Conservation (phyloP, 1,284 basidiomycete genomes). For the Malassezia nana region DNA sequence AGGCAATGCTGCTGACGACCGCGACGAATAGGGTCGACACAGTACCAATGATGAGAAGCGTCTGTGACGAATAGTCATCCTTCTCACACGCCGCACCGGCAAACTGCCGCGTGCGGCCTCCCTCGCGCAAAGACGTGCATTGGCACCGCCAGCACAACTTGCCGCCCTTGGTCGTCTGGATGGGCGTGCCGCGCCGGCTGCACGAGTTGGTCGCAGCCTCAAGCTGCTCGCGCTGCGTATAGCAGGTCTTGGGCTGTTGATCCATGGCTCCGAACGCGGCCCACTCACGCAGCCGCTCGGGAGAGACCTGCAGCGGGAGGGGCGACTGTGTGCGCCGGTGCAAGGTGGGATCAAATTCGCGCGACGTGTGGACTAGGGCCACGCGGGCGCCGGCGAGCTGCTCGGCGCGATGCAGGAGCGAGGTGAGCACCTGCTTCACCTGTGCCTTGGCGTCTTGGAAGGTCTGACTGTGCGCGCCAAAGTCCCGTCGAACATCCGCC, state of each 20-base stretch:
- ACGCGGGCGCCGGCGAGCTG: background rate
- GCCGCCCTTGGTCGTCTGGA: slow-evolving; percentile 29
- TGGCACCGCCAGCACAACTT: slow-evolving; percentile 34
- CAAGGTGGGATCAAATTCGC: background rate
- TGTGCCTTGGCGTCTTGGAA: slow-evolving; percentile 8
- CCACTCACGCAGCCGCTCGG: background rate
- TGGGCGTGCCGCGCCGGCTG: slow-evolving; percentile 30
- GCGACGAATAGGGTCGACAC: slow-evolving; percentile 25
- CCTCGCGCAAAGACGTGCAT: slow-evolving; percentile 21
- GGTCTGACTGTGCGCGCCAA: slow-evolving; percentile 1
- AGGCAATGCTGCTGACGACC: slow-evolving; percentile 22
- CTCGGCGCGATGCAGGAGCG: slow-evolving; percentile 1
- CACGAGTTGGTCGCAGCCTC: slow-evolving; percentile 31
- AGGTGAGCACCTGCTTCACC: slow-evolving; percentile 1
- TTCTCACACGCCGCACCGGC: slow-evolving; percentile 42
- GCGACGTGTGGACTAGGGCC: slow-evolving; percentile 9
- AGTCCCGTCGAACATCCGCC: slow-evolving; percentile 4
- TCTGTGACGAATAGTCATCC: slow-evolving; percentile 32
- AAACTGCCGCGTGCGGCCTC: slow-evolving; percentile 27
- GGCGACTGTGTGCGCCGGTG: background rate
- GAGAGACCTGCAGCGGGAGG: background rate
- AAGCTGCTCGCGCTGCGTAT: slow-evolving; percentile 17
- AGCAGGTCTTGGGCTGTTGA: background rate
- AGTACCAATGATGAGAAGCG: slow-evolving; percentile 30
- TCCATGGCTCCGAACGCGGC: background rate